Conservation (phyloP, 192 early-diverging fungal species). For the Backusella mclennaniae region DNA sequence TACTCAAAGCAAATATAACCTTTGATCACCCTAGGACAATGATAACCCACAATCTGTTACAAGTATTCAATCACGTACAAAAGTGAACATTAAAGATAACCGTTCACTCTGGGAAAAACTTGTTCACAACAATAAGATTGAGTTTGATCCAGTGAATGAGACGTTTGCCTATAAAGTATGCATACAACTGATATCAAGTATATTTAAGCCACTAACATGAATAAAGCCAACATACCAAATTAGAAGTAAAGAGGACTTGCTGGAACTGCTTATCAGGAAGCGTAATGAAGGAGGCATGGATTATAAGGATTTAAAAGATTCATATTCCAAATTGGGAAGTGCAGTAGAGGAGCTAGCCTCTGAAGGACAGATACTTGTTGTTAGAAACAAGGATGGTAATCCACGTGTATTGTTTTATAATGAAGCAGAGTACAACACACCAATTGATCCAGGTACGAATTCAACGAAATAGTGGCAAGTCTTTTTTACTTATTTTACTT, state of each 20-base stretch:
- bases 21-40: slow-evolving; percentile 24
- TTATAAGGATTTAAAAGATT: slow-evolving; percentile 73
- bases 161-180: slow-evolving; percentile 71
- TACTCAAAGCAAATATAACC: not conserved
- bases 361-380: slow-evolving; percentile 58
- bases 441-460: slow-evolving; percentile 49
- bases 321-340: slow-evolving; percentile 60
- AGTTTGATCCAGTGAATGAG: slow-evolving; percentile 48
- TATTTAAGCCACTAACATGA: not conserved
- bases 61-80: slow-evolving; percentile 53
- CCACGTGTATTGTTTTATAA: slow-evolving; percentile 73
- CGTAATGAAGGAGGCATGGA: slow-evolving; percentile 65
- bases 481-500: slow-evolving; percentile 13
- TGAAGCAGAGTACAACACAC: slow-evolving; percentile 47
- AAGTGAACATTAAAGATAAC: slow-evolving; percentile 56
- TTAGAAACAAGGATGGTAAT: slow-evolving; percentile 61
- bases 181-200: not conserved
- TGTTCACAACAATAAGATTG: slow-evolving; percentile 63
- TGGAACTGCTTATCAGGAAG: slow-evolving; percentile 56
- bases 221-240: slow-evolving; percentile 68
- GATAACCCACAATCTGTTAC: slow-evolving; percentile 60
- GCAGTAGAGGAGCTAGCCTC: slow-evolving; percentile 54
- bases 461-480: not conserved
- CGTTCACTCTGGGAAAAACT: slow-evolving; percentile 55
- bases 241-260: slow-evolving; percentile 67